A percentile compares a stretch with the other conserved stretches of the same genome.
Evolutionary conservation across 2,329 filamentous ascomycete species (phyloP).

Genomic region (Tolypocladium ovalisporum): DNA sequence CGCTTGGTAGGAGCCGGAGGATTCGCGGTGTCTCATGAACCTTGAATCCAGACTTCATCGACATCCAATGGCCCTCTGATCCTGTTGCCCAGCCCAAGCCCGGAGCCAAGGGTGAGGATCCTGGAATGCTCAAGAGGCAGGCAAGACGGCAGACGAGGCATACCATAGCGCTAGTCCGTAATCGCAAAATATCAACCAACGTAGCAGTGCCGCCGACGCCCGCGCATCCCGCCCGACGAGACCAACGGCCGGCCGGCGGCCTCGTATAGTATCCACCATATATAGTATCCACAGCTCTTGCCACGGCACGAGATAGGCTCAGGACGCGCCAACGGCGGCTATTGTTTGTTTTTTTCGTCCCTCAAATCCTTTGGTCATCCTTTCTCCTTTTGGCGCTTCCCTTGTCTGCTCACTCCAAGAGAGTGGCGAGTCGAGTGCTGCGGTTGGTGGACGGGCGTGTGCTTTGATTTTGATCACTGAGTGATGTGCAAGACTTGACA

Average conservation of each 20-base stretch:
- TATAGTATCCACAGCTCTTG: neutral
- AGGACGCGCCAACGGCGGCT: neutral
- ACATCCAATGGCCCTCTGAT: neutral
- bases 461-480: neutral
- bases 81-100: no score
- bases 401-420: no score
- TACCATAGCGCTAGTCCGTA: neutral
- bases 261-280: neutral
- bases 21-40: neutral
- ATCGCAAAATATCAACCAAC: neutral
- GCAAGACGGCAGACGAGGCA: neutral
- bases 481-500: neutral
- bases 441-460: neutral
- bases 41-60: neutral
- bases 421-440: neutral
- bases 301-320: neutral
- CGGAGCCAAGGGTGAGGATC: neutral
- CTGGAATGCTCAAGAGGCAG: neutral
- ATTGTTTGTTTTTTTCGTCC: neutral
- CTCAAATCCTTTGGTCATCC: neutral
- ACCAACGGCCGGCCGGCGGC: neutral
- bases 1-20: neutral
- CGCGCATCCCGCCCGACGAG: neutral
- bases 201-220: neutral
- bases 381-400: neutral